These are phyloP conservation scores for Alisma plantagoaquatica DNA, from an alignment of 106 monocot genomes.

Conservation along the genomic window DNA sequence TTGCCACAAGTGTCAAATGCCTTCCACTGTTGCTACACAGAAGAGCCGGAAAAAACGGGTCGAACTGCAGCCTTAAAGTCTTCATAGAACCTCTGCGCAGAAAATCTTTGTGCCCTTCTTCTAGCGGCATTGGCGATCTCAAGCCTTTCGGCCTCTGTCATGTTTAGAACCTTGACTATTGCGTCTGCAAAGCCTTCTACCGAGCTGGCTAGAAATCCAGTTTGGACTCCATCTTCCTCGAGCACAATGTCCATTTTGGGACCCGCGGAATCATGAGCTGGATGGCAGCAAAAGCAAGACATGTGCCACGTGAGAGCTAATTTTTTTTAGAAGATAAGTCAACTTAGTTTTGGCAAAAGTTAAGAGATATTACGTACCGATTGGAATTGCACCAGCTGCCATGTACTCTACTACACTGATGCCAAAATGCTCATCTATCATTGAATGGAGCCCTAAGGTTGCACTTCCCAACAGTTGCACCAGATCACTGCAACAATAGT, in stretches of 20 bases:
- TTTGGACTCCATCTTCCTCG: slow-evolving; percentile 52
- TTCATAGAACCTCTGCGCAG: slow-evolving; percentile 49
- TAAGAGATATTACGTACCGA: no score
- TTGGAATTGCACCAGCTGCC: slow-evolving; percentile 85
- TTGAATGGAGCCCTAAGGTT: slow-evolving; percentile 79
- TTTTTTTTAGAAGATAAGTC: no score
- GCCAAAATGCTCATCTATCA: slow-evolving; percentile 97
- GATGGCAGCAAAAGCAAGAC: background rate
- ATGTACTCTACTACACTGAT: slow-evolving; percentile 96
- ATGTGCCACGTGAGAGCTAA: no score
- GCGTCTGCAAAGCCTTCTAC: slow-evolving; percentile 74
- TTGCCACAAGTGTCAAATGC: no score
- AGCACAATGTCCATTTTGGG: slow-evolving; percentile 86
- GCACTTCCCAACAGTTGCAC: slow-evolving; percentile 80
- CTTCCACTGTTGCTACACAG: no score
- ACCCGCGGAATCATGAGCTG: slow-evolving; percentile 89
- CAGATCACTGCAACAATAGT: slow-evolving; percentile 71
- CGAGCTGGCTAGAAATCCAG: slow-evolving; percentile 68
- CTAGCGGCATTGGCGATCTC: slow-evolving; percentile 58
- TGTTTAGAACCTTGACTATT: slow-evolving; percentile 54
- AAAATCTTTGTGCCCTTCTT: slow-evolving; percentile 64
- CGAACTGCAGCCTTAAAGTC: slow-evolving; percentile 56
- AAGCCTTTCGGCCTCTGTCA: slow-evolving; percentile 73
- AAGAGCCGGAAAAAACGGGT: slow-evolving; percentile 16
- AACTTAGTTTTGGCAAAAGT: no score